Evolutionary conservation across 2,329 filamentous ascomycete genomes (phyloP).

Genomic region (Monosporascus sp.): DNA sequence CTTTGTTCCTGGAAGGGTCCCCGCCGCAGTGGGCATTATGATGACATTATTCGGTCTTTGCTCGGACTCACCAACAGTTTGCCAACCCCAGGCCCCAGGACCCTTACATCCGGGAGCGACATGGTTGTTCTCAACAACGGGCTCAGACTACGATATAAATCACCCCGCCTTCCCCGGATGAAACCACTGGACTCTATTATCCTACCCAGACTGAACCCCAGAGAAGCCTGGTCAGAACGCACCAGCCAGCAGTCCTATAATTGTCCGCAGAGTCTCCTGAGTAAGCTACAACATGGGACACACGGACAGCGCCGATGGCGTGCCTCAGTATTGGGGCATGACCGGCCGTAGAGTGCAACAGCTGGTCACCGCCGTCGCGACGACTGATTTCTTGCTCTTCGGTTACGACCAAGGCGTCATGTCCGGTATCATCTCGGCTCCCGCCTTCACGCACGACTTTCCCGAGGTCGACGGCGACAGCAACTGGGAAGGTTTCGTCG

Average conservation of each 20-base stretch:
- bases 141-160: neutral
- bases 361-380: conserved; percentile 23
- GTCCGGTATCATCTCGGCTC: conserved; percentile 26
- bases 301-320: conserved; percentile 21
- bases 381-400: conserved; percentile 23
- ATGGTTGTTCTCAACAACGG: neutral
- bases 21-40: conserved; percentile 1
- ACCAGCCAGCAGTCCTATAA: too few species aligned
- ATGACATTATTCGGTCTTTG: conserved; percentile 6
- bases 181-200: neutral
- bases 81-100: conserved; percentile 2
- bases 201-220: neutral
- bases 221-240: neutral
- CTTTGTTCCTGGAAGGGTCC: neutral
- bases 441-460: conserved; percentile 23
- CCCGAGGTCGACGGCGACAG: conserved; percentile 26
- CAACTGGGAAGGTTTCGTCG: conserved; percentile 33
- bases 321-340: conserved; percentile 27
- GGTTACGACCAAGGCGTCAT: conserved; percentile 30
- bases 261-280: too few species aligned
- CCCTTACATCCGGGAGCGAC: neutral
- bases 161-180: conserved; percentile 1
- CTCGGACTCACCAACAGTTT: conserved; percentile 3
- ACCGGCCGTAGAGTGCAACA: conserved; percentile 23
- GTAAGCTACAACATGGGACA: conserved; percentile 16